Percentiles rank a stretch among this genome's conserved stretches.
phyloP scores from a whole-genome alignment of 352 stramenopile species.

The Phytophthora tentaculata region DNA sequence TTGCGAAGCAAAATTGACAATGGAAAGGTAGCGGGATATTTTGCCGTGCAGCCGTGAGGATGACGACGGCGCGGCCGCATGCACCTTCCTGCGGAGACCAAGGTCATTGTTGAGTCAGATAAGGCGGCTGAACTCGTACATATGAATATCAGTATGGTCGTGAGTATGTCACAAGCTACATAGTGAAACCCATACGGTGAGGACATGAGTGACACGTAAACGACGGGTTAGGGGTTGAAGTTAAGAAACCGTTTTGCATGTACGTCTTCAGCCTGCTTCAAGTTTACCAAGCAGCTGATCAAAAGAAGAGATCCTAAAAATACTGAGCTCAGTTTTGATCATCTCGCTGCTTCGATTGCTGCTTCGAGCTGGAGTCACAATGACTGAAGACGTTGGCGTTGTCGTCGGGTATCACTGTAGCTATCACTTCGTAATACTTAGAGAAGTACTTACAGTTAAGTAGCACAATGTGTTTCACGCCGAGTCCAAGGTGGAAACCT shows the following conservation, averaged over 20 bases:
- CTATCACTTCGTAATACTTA: no score
- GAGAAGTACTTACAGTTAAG: no score
- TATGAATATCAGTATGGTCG: slow-evolving; percentile 25
- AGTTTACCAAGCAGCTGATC: slow-evolving; percentile 3
- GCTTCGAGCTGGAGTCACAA: not conserved
- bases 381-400: slow-evolving; percentile 3
- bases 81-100: slow-evolving; percentile 22
- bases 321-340: not conserved
- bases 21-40: slow-evolving; percentile 10
- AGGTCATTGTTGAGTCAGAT: slow-evolving; percentile 24
- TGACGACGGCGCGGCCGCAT: slow-evolving; percentile 30
- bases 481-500: not conserved
- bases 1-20: slow-evolving; percentile 20
- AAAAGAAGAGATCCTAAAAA: not conserved
- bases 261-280: slow-evolving; percentile 31
- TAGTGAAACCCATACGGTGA: not conserved
- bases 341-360: slow-evolving; percentile 1
- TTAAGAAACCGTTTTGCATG: slow-evolving; percentile 11
- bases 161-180: not conserved
- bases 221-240: slow-evolving; percentile 33
- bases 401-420: not conserved
- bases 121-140: slow-evolving; percentile 32
- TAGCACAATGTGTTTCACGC: no score
- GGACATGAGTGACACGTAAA: slow-evolving; percentile 30
- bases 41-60: slow-evolving; percentile 15